Evolutionary conservation across 176 grass and related monocot species (phyloP).

Genomic region (Rhynchospora tenuis): DNA sequence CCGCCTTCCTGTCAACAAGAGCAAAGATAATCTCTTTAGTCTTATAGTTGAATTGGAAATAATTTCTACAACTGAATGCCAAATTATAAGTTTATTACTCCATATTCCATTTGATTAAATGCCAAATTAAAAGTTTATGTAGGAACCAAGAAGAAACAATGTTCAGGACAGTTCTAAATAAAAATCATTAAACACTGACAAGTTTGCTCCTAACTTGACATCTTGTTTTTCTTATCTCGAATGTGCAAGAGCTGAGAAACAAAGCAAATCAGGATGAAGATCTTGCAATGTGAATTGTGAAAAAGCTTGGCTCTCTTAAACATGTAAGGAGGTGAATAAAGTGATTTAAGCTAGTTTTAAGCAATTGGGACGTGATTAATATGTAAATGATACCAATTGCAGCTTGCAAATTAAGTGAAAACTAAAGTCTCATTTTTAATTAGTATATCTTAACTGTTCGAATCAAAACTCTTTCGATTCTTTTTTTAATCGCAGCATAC

Average conservation of each 20-base stretch:
- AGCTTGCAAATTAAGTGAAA: background rate
- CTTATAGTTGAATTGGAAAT: background rate
- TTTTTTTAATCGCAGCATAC: conserved; percentile 68
- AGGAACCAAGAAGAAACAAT: background rate
- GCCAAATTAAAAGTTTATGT: background rate
- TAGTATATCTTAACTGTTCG: conserved; percentile 57
- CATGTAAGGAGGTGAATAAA: too few relatives aligned
- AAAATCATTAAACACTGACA: background rate
- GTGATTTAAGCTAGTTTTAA: background rate
- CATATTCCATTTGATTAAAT: too few relatives aligned
- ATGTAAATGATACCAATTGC: background rate
- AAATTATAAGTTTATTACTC: background rate
- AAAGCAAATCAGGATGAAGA: background rate
- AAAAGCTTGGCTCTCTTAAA: background rate
- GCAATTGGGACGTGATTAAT: background rate
- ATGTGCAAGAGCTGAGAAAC: background rate
- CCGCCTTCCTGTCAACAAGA: conserved; percentile 67
- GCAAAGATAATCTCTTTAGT: background rate
- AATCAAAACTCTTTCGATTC: conserved; percentile 85
- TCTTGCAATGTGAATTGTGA: background rate
- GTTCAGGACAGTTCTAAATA: background rate
- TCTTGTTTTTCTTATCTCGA: background rate
- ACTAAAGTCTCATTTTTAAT: background rate
- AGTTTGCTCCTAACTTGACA: background rate
- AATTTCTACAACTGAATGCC: background rate